These are phyloP conservation scores for Dovyalis caffra DNA, from an alignment of 345 rosid species.

Conservation along the genomic window DNA sequence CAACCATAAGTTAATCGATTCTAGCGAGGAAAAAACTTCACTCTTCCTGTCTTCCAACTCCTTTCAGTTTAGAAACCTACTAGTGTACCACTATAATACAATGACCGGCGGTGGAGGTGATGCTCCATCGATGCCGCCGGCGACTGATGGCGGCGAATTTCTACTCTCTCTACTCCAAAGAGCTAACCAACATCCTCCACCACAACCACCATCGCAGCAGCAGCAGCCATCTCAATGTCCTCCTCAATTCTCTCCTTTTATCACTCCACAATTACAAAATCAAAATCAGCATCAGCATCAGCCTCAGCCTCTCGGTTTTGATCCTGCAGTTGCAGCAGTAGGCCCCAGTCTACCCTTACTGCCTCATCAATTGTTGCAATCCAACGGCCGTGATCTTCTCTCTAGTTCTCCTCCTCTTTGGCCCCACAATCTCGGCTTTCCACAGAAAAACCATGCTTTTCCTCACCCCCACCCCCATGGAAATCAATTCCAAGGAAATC, in stretches of 20 bases:
- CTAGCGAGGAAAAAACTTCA: background rate
- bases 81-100: background rate
- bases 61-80: background rate
- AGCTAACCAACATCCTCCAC: constrained; percentile 30
- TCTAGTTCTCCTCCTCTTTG: constrained; percentile 27
- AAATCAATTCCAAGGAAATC: constrained; percentile 14
- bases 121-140: constrained; percentile 38
- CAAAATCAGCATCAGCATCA: constrained; percentile 20
- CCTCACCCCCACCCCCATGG: constrained; percentile 26
- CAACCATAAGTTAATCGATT: background rate
- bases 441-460: constrained; percentile 27
- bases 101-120: constrained; percentile 67
- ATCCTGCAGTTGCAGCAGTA: constrained; percentile 87
- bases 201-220: constrained; percentile 11
- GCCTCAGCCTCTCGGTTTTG: constrained; percentile 35
- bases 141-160: constrained; percentile 67
- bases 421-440: constrained; percentile 49
- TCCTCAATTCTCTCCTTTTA: constrained; percentile 8
- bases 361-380: constrained; percentile 32
- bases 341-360: constrained; percentile 51
- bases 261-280: constrained; percentile 17
- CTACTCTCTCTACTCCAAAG: constrained; percentile 77
- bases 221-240: constrained; percentile 12
- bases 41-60: background rate
- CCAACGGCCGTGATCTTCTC: constrained; percentile 45